Conservation (phyloP, 306 rosid genomes). For the Acacia crassicarpa region DNA sequence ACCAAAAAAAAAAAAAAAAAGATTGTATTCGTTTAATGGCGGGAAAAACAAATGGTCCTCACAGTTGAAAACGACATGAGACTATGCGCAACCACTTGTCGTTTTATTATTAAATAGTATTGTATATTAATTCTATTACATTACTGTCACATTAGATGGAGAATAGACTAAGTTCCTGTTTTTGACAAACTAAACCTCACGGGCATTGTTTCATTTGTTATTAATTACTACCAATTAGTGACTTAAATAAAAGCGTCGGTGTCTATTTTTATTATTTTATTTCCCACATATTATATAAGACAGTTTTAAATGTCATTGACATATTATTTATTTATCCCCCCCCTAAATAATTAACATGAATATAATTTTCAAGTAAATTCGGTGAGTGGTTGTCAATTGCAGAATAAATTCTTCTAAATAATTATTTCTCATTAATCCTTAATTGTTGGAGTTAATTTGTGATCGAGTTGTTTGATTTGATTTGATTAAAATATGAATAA, state of each 20-base stretch:
- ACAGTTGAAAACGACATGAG: background rate
- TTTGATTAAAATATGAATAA: too few species aligned
- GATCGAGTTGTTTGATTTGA: too few species aligned
- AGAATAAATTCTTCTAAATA: background rate
- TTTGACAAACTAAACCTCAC: background rate
- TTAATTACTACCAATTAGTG: background rate
- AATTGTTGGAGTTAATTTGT: too few species aligned
- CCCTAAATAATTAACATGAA: background rate
- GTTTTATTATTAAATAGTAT: conserved; percentile 15
- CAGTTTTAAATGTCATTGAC: background rate
- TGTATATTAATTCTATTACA: background rate
- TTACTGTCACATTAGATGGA: conserved; percentile 16
- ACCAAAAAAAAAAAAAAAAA: background rate
- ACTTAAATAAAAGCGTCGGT: conserved; percentile 33
- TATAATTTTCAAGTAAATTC: background rate
- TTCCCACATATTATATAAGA: too few species aligned
- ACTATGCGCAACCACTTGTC: conserved; percentile 22
- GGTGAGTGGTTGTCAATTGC: background rate
- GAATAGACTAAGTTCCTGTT: conserved; percentile 19
- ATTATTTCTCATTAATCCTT: background rate
- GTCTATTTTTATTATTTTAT: background rate
- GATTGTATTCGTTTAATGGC: background rate
- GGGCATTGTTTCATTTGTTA: background rate
- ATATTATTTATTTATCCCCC: background rate
- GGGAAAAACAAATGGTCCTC: background rate